These are phyloP conservation scores for Ceratocystis ficicola DNA, from an alignment of 2,329 filamentous ascomycete species.

Conservation along the genomic window DNA sequence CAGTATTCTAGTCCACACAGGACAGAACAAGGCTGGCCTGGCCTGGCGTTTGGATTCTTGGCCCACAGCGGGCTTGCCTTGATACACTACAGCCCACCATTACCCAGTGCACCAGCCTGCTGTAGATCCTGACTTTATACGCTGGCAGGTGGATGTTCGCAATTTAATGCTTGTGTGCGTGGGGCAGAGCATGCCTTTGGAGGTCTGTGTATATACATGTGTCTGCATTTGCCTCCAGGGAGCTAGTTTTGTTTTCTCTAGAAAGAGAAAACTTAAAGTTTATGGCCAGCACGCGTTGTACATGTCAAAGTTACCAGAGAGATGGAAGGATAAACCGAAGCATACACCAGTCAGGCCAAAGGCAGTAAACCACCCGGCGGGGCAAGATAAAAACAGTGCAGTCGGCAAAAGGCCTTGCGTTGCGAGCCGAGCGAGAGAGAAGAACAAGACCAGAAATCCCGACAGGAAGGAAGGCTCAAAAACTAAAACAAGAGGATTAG, in stretches of 20 bases:
- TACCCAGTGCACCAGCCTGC: not conserved
- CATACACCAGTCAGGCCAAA: not conserved
- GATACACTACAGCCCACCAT: not conserved
- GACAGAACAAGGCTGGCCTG: not conserved
- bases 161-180: no score
- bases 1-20: not conserved
- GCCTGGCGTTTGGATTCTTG: not conserved
- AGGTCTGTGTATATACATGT: not conserved
- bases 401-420: no score
- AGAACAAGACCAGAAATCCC: not conserved
- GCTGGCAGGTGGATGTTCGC: no score
- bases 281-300: not conserved
- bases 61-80: not conserved
- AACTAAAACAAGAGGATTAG: not conserved
- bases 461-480: not conserved
- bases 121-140: not conserved
- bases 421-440: not conserved
- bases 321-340: not conserved
- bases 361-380: no score
- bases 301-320: not conserved
- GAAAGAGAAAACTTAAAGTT: not conserved
- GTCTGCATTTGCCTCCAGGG: no score
- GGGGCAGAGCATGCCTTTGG: not conserved
- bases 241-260: no score
- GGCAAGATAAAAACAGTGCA: no score